A percentile compares a stretch with the other conserved stretches of the same genome.
Conservation (phyloP, 2,329 filamentous ascomycete genomes). For the Verticillium dahliae region DNA sequence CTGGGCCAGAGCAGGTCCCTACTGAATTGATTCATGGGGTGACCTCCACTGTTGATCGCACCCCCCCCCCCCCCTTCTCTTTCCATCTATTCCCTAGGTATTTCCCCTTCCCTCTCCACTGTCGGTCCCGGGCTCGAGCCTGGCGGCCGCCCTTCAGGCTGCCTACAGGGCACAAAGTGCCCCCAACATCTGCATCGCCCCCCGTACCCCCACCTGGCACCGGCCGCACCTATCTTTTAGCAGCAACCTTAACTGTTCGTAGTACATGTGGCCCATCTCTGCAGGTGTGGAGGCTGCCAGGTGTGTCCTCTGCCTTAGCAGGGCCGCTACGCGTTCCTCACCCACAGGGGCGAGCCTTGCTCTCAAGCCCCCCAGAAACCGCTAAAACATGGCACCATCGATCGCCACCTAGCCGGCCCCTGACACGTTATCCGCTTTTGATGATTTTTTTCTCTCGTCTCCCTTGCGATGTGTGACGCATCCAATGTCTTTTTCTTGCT, state of each 20-base stretch:
- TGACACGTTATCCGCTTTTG: constrained; percentile 1
- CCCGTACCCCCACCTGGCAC: background rate
- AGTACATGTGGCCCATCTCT: background rate
- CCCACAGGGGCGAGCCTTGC: background rate
- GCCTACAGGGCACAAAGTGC: background rate
- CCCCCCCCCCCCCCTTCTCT: background rate
- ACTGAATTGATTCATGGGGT: background rate
- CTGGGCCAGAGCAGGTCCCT: background rate
- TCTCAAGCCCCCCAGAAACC: constrained; percentile 1
- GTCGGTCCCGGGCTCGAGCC: too few relatives aligned
- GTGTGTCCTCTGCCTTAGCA: background rate
- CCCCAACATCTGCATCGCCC: background rate
- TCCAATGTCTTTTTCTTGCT: background rate
- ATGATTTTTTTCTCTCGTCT: background rate
- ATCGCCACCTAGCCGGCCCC: background rate
- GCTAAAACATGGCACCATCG: constrained; percentile 5
- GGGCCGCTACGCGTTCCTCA: background rate
- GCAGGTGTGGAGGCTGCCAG: background rate
- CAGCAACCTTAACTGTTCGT: background rate
- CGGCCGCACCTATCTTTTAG: background rate
- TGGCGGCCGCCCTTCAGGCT: too few relatives aligned
- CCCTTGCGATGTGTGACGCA: background rate
- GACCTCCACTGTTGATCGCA: background rate
- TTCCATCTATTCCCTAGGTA: too few relatives aligned
- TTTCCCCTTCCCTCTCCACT: background rate